Evolutionary conservation across 1,139 yeast genomes (phyloP), one percentile per base, ranked within the genome.

Genomic region (Taiozyma sp.): DNA sequence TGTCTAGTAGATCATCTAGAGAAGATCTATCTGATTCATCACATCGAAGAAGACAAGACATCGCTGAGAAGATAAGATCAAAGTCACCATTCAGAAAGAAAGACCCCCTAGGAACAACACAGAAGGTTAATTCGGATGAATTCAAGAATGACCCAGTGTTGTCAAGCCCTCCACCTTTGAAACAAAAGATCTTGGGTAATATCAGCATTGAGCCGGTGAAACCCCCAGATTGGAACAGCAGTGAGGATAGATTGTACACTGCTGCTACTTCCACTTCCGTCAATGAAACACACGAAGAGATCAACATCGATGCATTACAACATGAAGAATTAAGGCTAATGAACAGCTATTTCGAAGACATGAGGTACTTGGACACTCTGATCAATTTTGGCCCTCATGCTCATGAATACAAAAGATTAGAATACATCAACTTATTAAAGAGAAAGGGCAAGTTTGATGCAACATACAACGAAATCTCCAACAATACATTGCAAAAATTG

Each of bases 271-370:
- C 32, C 8, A 24, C 23, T 14, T 45, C 55, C 2, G 24, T 14
- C 23, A 38, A 19, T 19, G 41, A 38, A 12, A 38, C 24, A 14
- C 41, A 38, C 4, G 41, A 38, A 38, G 41, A 38, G 14, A 38
- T 38, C 41, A 50, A 44, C 53, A 30, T 40, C 19, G 48, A 45
- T 47, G 54, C 68, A 62, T 41, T 60, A 54, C 59, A 60, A 47
- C 43, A 57, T 61, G 68, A 68, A 61, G 52, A 53, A 30, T 59
- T 64, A 5, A 60, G 54, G 49, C 52, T 62, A 22, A 48, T 67
- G 38, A 69, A 68, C 48, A 65, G 61, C 30, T 63, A 66, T 42
- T 58, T 69, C 16, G 60, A 65, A 41, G 58, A 66, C 36, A 62
- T 64, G 7, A 52, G 50, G 12, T 45, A 46, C n/a, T 41, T 54